phyloP scores from a whole-genome alignment of 768 basidiomycete genomes.

The Lyophyllum shimeji region DNA sequence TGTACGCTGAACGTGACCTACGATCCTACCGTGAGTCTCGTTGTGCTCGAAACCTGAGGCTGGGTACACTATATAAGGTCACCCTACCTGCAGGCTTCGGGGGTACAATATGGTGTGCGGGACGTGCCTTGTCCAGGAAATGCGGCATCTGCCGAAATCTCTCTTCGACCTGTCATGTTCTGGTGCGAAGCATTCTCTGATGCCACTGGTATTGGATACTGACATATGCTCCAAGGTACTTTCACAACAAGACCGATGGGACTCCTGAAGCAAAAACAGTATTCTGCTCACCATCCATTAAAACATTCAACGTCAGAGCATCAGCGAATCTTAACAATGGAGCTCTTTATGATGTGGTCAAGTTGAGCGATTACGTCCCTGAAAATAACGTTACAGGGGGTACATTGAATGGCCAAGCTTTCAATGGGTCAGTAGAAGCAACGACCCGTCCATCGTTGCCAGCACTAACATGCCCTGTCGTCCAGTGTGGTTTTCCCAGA shows the following conservation, averaged over 20 bases:
- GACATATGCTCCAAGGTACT: conserved; percentile 33
- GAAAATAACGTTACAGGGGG: conserved; percentile 54
- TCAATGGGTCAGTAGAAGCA: conserved; percentile 52
- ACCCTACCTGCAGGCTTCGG: conserved; percentile 27
- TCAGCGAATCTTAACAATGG: conserved; percentile 43
- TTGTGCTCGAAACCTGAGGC: background rate
- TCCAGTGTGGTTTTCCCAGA: conserved; percentile 43
- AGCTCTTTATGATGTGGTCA: conserved; percentile 36
- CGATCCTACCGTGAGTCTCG: conserved; percentile 29
- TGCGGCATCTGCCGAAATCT: conserved; percentile 28
- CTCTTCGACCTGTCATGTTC: conserved; percentile 61
- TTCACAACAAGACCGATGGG: conserved; percentile 29
- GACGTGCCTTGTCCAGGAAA: conserved; percentile 33
- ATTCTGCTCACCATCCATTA: conserved; percentile 57
- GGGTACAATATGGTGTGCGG: conserved; percentile 50
- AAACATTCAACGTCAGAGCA: conserved; percentile 40
- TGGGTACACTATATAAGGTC: background rate
- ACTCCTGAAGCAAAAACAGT: conserved; percentile 45
- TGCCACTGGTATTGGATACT: background rate
- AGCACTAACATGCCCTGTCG: background rate
- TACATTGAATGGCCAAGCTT: conserved; percentile 45
- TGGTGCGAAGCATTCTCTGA: conserved; percentile 40
- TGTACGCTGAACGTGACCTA: conserved; percentile 42
- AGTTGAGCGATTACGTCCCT: conserved; percentile 24
- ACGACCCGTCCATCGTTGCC: background rate